Percentiles rank a stretch among this genome's conserved stretches.
Conservation (phyloP, 2,329 filamentous ascomycete species). For the Dendrostoma leiphaemia region DNA sequence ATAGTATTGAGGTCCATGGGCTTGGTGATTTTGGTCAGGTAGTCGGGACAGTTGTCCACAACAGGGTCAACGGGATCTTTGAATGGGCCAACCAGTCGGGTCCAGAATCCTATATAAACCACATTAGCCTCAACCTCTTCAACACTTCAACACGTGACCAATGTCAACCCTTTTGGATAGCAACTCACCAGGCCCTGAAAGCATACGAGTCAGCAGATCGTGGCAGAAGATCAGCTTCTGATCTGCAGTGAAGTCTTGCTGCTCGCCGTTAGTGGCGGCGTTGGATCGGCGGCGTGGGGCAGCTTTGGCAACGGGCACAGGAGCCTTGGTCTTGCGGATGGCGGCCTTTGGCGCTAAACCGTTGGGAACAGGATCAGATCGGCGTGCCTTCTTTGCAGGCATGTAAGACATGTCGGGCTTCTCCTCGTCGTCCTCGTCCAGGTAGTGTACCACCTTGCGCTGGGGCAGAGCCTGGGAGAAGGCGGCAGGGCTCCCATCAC, state of each 20-base stretch:
- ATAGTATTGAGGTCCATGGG: constrained; percentile 63
- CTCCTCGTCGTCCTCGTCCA: constrained; percentile 42
- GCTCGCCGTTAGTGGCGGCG: constrained; percentile 25
- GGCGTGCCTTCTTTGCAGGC: constrained; percentile 41
- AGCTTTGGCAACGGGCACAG: constrained; percentile 23
- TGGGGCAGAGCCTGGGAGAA: constrained; percentile 19
- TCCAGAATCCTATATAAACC: constrained; percentile 59
- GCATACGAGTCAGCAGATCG: constrained; percentile 58
- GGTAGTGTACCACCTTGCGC: constrained; percentile 49
- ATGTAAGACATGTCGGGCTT: constrained; percentile 29
- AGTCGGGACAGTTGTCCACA: constrained; percentile 59
- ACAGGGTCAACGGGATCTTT: constrained; percentile 57
- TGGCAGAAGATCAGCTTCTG: constrained; percentile 58
- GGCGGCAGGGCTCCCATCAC: constrained; percentile 19
- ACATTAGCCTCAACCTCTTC: too few species aligned
- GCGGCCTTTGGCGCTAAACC: constrained; percentile 20
- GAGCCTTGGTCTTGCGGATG: constrained; percentile 8
- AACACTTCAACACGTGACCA: neutral
- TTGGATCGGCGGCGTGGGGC: constrained; percentile 30
- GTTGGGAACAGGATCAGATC: constrained; percentile 31
- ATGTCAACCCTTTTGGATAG: neutral
- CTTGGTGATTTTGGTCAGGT: constrained; percentile 57
- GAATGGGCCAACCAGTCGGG: constrained; percentile 62
- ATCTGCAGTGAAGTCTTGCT: constrained; percentile 31
- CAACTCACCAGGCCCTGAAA: constrained; percentile 55